Conservation (phyloP, 2,329 filamentous ascomycete species). For the Daldinia eschscholtzii region DNA sequence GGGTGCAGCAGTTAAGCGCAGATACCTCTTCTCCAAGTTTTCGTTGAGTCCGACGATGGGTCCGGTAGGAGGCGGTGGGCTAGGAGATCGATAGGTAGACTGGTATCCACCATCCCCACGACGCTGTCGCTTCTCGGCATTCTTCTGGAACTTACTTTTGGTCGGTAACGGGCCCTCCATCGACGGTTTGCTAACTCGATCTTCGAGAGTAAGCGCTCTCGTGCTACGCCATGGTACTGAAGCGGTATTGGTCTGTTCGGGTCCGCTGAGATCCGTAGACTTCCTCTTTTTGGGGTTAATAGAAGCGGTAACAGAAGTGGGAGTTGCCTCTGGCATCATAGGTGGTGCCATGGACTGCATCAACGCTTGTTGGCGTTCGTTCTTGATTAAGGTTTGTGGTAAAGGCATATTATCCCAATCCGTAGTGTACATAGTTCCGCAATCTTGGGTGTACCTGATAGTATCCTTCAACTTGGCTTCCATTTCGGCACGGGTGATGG, state of each 20-base stretch:
- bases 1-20: slow-evolving; percentile 91
- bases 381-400: slow-evolving; percentile 84
- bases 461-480: slow-evolving; percentile 86
- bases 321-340: slow-evolving; percentile 30
- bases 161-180: slow-evolving; percentile 59
- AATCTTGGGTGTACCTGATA: slow-evolving; percentile 85
- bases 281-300: slow-evolving; percentile 81
- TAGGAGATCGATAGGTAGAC: slow-evolving; percentile 67
- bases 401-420: slow-evolving; percentile 88
- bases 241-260: slow-evolving; percentile 62
- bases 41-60: slow-evolving; percentile 90
- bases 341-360: slow-evolving; percentile 50
- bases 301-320: slow-evolving; percentile 39
- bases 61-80: slow-evolving; percentile 68
- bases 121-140: slow-evolving; percentile 88
- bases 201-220: slow-evolving; percentile 71
- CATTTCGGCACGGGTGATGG: slow-evolving; percentile 77
- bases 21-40: slow-evolving; percentile 90
- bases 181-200: slow-evolving; percentile 76
- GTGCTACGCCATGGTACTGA: slow-evolving; percentile 84
- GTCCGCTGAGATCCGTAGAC: slow-evolving; percentile 72
- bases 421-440: slow-evolving; percentile 75
- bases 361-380: slow-evolving; percentile 70
- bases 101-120: slow-evolving; percentile 81
- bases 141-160: slow-evolving; percentile 90